Percentiles rank a stretch among this genome's conserved stretches.
These are phyloP conservation scores for Blastomyces emzantsi DNA, from an alignment of 2,329 filamentous ascomycete genomes.

Conservation along the genomic window DNA sequence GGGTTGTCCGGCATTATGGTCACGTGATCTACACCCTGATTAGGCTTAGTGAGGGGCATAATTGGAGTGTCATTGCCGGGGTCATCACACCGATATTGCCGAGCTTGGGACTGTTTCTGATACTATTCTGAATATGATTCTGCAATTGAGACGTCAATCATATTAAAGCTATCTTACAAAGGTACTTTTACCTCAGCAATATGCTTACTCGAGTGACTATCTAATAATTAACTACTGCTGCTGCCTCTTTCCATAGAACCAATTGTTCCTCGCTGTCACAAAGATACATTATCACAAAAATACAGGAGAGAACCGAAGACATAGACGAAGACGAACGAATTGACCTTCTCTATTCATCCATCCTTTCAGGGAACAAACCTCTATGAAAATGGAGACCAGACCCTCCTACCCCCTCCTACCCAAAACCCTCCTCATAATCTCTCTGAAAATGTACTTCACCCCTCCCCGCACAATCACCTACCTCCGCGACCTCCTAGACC, in stretches of 20 bases:
- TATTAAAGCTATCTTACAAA: neutral
- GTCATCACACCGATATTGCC: neutral
- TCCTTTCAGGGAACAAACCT: no score
- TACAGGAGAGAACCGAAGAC: neutral
- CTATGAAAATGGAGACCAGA: constrained; percentile 12
- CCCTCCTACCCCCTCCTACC: constrained; percentile 27
- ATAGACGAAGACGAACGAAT: neutral
- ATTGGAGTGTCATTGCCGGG: neutral
- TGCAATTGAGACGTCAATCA: neutral
- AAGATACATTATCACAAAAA: no score
- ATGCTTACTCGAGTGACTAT: neutral
- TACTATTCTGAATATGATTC: neutral
- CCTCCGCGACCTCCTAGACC: constrained; percentile 41
- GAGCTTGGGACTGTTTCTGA: neutral
- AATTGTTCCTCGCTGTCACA: neutral
- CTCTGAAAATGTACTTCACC: constrained; percentile 53
- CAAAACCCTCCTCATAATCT: constrained; percentile 32
- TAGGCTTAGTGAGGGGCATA: neutral
- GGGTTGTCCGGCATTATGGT: neutral
- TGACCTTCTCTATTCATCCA: neutral
- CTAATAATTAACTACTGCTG: neutral
- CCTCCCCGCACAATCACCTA: constrained; percentile 52
- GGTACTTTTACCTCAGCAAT: neutral
- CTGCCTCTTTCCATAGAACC: neutral
- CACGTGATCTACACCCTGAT: neutral